Conservation (phyloP, 352 stramenopile species). For the Discostella stelligera region DNA sequence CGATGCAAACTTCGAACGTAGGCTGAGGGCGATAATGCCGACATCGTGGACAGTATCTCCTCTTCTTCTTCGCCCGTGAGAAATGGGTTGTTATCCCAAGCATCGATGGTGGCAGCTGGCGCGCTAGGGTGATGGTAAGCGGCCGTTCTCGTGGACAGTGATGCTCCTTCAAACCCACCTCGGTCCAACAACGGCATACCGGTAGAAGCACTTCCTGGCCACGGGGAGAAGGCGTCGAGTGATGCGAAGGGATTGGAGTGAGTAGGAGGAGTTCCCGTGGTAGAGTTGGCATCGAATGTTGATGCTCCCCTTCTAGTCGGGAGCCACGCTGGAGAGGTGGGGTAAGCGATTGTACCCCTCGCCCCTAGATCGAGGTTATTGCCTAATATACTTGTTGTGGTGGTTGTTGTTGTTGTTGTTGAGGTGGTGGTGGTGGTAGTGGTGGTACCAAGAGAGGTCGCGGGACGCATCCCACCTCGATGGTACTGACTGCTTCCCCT, state of each 20-base stretch:
- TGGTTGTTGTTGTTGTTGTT: no score
- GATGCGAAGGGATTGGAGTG: background rate
- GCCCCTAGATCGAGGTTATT: background rate
- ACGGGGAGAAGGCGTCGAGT: background rate
- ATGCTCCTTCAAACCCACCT: background rate
- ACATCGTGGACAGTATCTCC: slow-evolving; percentile 8
- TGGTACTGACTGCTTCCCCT: background rate
- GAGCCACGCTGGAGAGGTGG: background rate
- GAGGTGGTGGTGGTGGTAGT: background rate
- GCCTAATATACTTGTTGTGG: no score
- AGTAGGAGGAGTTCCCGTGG: background rate
- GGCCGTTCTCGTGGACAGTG: background rate
- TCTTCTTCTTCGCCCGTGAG: slow-evolving; percentile 6
- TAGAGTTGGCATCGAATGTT: background rate
- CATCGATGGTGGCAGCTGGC: background rate
- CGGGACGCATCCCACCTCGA: background rate
- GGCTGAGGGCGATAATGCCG: slow-evolving; percentile 18
- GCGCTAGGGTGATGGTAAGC: background rate
- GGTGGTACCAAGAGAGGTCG: background rate
- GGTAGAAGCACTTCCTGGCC: slow-evolving; percentile 7
- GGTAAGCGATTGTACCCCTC: background rate
- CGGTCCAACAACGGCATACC: slow-evolving; percentile 4
- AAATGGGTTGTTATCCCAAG: slow-evolving; percentile 11
- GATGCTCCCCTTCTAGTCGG: background rate
- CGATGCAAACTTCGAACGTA: slow-evolving; percentile 27